These are phyloP conservation scores for Rhodotorula graminis DNA, from an alignment of 768 basidiomycete genomes.

Conservation along the genomic window DNA sequence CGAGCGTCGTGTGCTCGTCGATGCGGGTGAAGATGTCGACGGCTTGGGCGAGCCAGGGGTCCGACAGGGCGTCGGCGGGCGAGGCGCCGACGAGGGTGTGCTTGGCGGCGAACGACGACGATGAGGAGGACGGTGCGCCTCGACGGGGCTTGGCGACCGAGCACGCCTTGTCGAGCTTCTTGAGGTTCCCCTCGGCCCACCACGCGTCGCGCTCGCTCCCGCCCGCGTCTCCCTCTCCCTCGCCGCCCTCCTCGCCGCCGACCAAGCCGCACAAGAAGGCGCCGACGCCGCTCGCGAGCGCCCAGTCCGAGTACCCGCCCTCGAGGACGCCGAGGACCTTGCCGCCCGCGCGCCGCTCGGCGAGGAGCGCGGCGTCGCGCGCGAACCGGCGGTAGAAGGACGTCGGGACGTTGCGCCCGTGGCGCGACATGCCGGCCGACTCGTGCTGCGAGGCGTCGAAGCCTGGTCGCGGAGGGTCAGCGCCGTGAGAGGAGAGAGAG, in stretches of 20 bases:
- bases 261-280: slow-evolving; percentile 69
- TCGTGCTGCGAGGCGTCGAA: slow-evolving; percentile 96
- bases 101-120: no score
- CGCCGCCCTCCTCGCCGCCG: neutral
- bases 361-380: slow-evolving; percentile 62
- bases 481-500: neutral
- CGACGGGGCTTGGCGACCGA: neutral
- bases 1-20: neutral
- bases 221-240: neutral
- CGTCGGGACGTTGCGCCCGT: slow-evolving; percentile 79
- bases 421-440: slow-evolving; percentile 81
- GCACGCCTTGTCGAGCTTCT: slow-evolving; percentile 16
- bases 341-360: slow-evolving; percentile 62
- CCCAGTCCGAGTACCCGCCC: slow-evolving; percentile 89
- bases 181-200: slow-evolving; percentile 4
- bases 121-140: no score
- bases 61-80: neutral
- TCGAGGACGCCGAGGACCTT: slow-evolving; percentile 82
- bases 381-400: slow-evolving; percentile 82
- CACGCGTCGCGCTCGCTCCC: neutral
- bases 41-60: slow-evolving; percentile 19
- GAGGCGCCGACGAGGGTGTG: neutral
- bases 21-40: slow-evolving; percentile 27
- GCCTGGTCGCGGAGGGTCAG: no score
- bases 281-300: slow-evolving; percentile 74